Evolutionary conservation across 352 stramenopile species (phyloP), one percentile per base, ranked within the genome.

Genomic region (Salisapilia sapeloensis): DNA sequence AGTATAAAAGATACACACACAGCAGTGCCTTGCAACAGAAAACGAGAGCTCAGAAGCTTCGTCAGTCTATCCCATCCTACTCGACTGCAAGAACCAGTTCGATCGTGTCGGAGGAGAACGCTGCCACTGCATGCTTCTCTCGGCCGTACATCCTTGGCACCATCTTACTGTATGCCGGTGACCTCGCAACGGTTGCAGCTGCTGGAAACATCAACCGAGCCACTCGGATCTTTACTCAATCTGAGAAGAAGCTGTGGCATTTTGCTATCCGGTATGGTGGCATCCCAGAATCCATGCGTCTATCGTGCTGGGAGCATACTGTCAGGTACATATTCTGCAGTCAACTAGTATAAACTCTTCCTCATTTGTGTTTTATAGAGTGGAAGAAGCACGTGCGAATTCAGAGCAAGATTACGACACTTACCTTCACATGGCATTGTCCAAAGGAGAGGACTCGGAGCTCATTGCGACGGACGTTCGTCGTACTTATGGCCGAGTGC

Each of bases 181-280:
- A 72, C 25, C 43, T 87, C 0, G 44, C 60, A 13, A 62, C 50
- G 2, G 38, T 85, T 9, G 52, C 41, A 1, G 48, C 44, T 13
- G 41, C 81, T 29, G 57, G 55, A 29, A 42, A 46, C 12, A 57
- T 90, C 29, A 87, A 83, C 42, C 41, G 41, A 34, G 38, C 46
- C 5, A 76, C 56, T 35, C 60, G 53, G 11, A 46, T 59, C 10
- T 85, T 85, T 43, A 66, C 85, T 19, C 44, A 48, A 0, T 69
- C 65, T 0, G 75, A 90, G 30, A 46, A 47, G 24, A 53, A 55
- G 6, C 25, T 90, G n/a, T 77, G 63, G 46, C 74, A 66, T n/a
- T 90, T 83, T 46, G 85, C 67, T 35, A 69, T 87, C 7, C 71
- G 75, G 9, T 85, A 82, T 28, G 71, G 71, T n/a, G 52, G 65